Conservation (phyloP, 2,329 filamentous ascomycete genomes). For the Didymella pinodella region DNA sequence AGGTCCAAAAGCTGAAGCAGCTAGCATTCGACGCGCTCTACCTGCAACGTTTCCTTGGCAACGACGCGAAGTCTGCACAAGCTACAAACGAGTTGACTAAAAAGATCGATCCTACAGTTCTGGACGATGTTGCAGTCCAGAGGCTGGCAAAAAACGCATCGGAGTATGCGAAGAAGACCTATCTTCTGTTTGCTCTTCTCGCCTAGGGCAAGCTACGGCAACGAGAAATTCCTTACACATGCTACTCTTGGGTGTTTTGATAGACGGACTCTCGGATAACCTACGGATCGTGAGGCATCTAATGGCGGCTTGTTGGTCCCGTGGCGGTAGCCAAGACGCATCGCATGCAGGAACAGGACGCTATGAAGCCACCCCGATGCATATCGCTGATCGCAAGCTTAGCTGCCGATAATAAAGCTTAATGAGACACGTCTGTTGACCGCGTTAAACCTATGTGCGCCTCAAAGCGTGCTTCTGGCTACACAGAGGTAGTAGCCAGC, state of each 20-base stretch:
- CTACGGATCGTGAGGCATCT: not conserved
- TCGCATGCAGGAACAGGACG: constrained; percentile 8
- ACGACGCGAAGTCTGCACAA: constrained; percentile 37
- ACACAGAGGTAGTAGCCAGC: not conserved
- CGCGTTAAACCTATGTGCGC: not conserved
- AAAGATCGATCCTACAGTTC: constrained; percentile 55
- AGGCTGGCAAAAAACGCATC: constrained; percentile 68
- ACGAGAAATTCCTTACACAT: not conserved
- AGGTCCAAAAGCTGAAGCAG: constrained; percentile 47
- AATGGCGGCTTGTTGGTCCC: not conserved
- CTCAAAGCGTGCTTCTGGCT: not conserved
- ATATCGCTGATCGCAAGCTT: constrained; percentile 1
- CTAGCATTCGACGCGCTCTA: constrained; percentile 56
- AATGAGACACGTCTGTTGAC: not conserved
- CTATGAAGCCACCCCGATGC: constrained; percentile 7
- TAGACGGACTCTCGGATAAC: not conserved
- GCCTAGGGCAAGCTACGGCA: constrained; percentile 21
- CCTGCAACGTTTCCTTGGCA: constrained; percentile 43
- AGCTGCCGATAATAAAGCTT: constrained; percentile 1
- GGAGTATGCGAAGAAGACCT: constrained; percentile 85
- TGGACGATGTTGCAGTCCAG: constrained; percentile 60
- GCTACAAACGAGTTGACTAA: constrained; percentile 24
- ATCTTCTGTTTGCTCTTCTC: constrained; percentile 81
- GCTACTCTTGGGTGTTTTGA: not conserved
- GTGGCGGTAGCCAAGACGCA: constrained; percentile 3